Conservation (phyloP, 306 rosid genomes). For the Dalbergia cochinchinensis region DNA sequence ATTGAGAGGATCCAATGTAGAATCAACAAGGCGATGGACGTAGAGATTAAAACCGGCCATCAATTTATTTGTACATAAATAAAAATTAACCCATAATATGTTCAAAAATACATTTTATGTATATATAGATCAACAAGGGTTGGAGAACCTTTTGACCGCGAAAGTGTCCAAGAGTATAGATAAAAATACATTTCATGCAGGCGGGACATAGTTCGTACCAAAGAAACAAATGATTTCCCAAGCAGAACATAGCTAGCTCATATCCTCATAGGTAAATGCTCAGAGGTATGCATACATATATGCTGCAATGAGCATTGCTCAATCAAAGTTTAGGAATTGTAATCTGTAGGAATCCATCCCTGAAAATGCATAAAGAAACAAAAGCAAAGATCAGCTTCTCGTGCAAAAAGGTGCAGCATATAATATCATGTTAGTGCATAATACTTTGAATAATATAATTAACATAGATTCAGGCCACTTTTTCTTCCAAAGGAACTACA, state of each 20-base stretch:
- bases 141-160: no score
- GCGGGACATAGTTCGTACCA: no score
- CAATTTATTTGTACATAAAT: no score
- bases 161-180: no score
- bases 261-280: not conserved
- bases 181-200: no score
- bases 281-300: not conserved
- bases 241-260: not conserved
- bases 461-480: not conserved
- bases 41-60: no score
- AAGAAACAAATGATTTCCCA: no score
- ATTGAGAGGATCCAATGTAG: no score
- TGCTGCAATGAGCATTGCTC: slow-evolving; percentile 12
- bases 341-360: slow-evolving; percentile 83
- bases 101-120: no score
- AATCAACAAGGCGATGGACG: no score
- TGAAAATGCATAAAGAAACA: slow-evolving; percentile 46
- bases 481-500: not conserved
- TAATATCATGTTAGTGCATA: not conserved
- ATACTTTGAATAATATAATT: not conserved
- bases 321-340: slow-evolving; percentile 70
- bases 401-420: not conserved
- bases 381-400: slow-evolving; percentile 28
- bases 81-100: no score
- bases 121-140: no score